Evolutionary conservation across 2,329 filamentous ascomycete species (phyloP).

Genomic region (Fusarium hainanense): DNA sequence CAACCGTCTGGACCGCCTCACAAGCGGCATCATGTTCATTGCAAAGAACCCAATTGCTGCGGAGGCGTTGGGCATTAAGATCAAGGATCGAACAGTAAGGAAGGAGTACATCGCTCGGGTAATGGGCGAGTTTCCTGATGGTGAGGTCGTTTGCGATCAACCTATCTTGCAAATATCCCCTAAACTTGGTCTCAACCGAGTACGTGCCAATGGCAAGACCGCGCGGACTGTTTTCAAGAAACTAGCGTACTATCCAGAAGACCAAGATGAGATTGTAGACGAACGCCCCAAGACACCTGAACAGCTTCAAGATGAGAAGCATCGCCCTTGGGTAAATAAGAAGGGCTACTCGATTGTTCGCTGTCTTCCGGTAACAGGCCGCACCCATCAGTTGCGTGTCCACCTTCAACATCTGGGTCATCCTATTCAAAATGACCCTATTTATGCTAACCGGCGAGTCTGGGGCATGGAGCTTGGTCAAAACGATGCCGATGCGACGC

Average conservation of each 20-base stretch:
- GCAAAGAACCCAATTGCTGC: conserved; percentile 87
- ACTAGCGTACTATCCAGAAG: conserved; percentile 84
- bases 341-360: conserved; percentile 94
- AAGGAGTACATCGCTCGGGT: conserved; percentile 97
- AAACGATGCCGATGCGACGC: conserved; percentile 71
- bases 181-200: conserved; percentile 91
- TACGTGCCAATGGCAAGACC: conserved; percentile 91
- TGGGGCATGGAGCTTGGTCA: conserved; percentile 85
- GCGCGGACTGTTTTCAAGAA: conserved; percentile 92
- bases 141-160: conserved; percentile 90
- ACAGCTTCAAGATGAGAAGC: conserved; percentile 36
- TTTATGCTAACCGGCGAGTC: conserved; percentile 93
- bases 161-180: conserved; percentile 94
- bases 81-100: conserved; percentile 82
- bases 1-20: conserved; percentile 93
- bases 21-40: conserved; percentile 98
- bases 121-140: conserved; percentile 89
- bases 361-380: conserved; percentile 90
- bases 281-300: conserved; percentile 44
- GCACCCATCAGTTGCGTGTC: conserved; percentile 94
- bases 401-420: conserved; percentile 95
- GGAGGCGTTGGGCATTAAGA: conserved; percentile 79
- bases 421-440: conserved; percentile 96
- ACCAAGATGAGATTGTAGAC: conserved; percentile 34
- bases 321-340: conserved; percentile 61